Evolutionary conservation across 495 filamentous ascomycete species (phyloP), one percentile per base, ranked within the genome.

Genomic region (Xylaria scruposa): DNA sequence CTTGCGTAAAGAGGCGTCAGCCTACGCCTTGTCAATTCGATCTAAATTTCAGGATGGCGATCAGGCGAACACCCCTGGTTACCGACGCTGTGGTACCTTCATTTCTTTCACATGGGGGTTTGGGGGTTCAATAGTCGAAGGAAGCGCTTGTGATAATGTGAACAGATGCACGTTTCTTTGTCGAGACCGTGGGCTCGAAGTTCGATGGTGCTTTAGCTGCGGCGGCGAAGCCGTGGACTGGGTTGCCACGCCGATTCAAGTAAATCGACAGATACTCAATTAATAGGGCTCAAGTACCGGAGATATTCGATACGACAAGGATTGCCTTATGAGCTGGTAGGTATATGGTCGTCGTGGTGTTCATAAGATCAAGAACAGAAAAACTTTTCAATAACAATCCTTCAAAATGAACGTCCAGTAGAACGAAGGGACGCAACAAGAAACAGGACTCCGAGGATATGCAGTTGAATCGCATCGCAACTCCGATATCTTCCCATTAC

Each of bases 81-180:
- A 69, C 67, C 67, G 67, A 69, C 53, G 24, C 54, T 40, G 29
- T 54, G 67, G 67, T 21, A 69, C 54, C 67, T 47, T 69, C 54
- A 69, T 67, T 42, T 51, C 46, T 5, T 59, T 36, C 38, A 61
- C 47, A 69, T 61, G 67, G 56, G 67, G 67, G 53, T 67, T 60
- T 69, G 67, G 67, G 67, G 67, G 67, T 69, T 69, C 67, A 60
- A 9, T 24, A 10, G 5, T 47, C 9, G 66, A 58, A 61, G 51
- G 4, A 24, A 61, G 19, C 40, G 24, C 21, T 44, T 33, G 44
- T 53, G 63, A 1, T 47, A 47, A 21, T 42, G 59, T 31, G 36
- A 60, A 38, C n/a, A 15, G 29, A 36, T 9, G 24, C 8, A 0
- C 9, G 10, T 4, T 67, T 53, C 19, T 29, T 53, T 53, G 17